Base-by-base conservation (phyloP, 1,284 basidiomycete species). In the Leccinum fuscescens region DNA sequence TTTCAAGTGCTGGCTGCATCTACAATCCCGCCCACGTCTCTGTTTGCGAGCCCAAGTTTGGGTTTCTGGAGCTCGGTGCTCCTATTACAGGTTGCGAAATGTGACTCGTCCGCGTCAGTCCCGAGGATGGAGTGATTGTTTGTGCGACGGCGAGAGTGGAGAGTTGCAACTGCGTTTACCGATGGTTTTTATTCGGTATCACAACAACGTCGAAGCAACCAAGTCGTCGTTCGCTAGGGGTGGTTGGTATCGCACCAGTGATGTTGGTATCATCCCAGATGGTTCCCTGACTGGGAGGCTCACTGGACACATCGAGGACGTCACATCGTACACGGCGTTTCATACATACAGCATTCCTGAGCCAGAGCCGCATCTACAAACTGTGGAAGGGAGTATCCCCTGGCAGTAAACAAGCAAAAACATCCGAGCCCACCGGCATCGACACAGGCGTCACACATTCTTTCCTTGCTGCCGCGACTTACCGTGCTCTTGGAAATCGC, bases 241-340 rank as follows among this genome's bases (percentile, higher is more conserved):
- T 31, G 72, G 73, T 12, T 78, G 77, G 77, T 78, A 75, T 62
- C 72, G 73, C 55, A 78, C 77, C 11, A 76, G 77, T n/a, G 77
- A 79, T 49, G 59, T 69, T 1, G 77, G 68, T 11, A 68, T 78
- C 53, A 72, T 76, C 48, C 58, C 67, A 24, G 68, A 74, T 11
- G 74, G 74, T 1, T 64, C 69, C 33, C 57, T 79, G 50, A 66
- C 29, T 31, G 29, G 29, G 29, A 31, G 74, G 54, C 67, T 78
- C 11, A 68, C 72, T 52, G 78, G 78, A 14, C 71, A 78, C 22
- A 75, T 76, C 65, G 79, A 78, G 62, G 77, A 78, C 44, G 72
- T 67, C 50, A 68, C 68, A 77, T 75, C 50, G 74, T 77, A 42
- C 77, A 79, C 55, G 78, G 77, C 20, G 74, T 78, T 53, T 78